Conservation (phyloP, 768 basidiomycete genomes). For the Postia placenta region DNA sequence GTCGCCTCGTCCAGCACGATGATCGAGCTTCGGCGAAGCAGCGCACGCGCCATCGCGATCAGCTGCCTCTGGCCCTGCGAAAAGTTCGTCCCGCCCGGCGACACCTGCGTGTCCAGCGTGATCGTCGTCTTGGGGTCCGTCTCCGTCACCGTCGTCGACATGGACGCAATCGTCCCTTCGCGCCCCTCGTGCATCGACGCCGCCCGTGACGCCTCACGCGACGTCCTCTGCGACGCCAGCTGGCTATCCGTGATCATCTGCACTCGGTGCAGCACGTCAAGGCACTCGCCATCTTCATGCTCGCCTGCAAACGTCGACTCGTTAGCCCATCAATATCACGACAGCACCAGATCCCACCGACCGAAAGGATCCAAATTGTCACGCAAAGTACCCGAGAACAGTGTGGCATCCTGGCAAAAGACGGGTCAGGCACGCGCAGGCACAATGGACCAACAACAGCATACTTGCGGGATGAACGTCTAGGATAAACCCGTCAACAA, state of each 20-base stretch:
- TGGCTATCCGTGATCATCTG: conserved; percentile 60
- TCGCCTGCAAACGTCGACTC: conserved; percentile 38
- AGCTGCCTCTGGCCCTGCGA: conserved; percentile 89
- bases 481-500: conserved; percentile 19
- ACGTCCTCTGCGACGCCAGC: conserved; percentile 42
- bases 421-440: background rate
- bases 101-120: conserved; percentile 72
- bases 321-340: background rate
- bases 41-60: conserved; percentile 79
- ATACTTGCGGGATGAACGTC: conserved; percentile 70
- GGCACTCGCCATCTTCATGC: conserved; percentile 71
- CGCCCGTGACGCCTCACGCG: conserved; percentile 40
- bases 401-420: conserved; percentile 47
- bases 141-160: conserved; percentile 38
- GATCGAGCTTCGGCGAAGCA: conserved; percentile 64
- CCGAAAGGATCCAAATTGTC: conserved; percentile 74
- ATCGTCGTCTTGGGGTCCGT: conserved; percentile 51
- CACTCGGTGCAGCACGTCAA: conserved; percentile 77
- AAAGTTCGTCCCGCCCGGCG: conserved; percentile 85
- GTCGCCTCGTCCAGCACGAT: conserved; percentile 83
- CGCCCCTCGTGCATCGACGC: conserved; percentile 38
- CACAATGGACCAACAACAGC: background rate
- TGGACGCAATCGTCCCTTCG: conserved; percentile 27
- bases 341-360: conserved; percentile 17
- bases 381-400: conserved; percentile 76